Evolutionary conservation across 2,329 filamentous ascomycete genomes (phyloP).

Genomic region (Talaromyces marneffei): DNA sequence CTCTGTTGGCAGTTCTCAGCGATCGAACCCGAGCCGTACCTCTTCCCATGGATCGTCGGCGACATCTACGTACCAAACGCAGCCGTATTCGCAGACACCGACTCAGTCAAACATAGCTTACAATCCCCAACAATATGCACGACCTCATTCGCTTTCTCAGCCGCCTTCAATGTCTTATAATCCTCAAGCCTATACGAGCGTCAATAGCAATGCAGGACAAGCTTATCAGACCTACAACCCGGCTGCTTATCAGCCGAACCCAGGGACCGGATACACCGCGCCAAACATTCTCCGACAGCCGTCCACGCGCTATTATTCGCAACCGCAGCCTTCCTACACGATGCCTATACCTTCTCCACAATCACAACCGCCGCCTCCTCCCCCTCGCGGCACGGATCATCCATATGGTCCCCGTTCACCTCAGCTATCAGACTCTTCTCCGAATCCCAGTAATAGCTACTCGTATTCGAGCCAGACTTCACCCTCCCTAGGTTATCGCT

Average conservation of each 20-base stretch:
- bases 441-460: conserved; percentile 24
- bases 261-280: conserved; percentile 25
- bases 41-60: conserved; percentile 38
- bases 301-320: conserved; percentile 23
- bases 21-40: conserved; percentile 33
- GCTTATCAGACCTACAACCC: conserved; percentile 46
- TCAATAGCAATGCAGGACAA: conserved; percentile 19
- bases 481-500: conserved; percentile 23
- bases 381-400: conserved; percentile 35
- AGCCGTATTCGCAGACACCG: conserved; percentile 41
- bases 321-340: conserved; percentile 28
- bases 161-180: conserved; percentile 56
- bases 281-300: conserved; percentile 31
- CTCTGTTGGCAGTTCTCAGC: conserved; percentile 29
- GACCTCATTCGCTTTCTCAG: conserved; percentile 42
- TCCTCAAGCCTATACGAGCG: conserved; percentile 54
- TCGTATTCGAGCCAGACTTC: conserved; percentile 21
- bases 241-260: conserved; percentile 42
- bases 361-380: conserved; percentile 29
- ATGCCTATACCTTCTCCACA: conserved; percentile 27
- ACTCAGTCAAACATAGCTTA: conserved; percentile 48
- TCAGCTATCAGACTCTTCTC: conserved; percentile 20
- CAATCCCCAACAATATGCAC: conserved; percentile 58
- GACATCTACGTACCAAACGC: conserved; percentile 44
- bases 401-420: conserved; percentile 34